These are phyloP conservation scores for Hylodesmum podocarpum DNA, from an alignment of 306 rosid species.

Conservation along the genomic window DNA sequence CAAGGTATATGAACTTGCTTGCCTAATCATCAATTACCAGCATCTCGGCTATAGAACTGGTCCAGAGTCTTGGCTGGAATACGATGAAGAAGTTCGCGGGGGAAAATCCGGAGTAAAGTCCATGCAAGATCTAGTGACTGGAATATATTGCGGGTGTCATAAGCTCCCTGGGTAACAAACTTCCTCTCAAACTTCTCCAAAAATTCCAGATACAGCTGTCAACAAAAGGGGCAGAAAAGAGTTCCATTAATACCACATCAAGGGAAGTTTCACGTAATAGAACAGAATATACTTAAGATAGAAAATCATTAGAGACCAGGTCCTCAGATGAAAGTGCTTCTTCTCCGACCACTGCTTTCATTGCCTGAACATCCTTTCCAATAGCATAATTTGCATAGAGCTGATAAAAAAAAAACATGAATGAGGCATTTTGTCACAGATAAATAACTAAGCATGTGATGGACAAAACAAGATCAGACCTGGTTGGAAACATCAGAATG, in stretches of 20 bases:
- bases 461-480: conserved; percentile 50
- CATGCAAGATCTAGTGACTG: conserved; percentile 99
- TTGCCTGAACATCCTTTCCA: conserved; percentile 99
- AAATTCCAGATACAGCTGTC: conserved; percentile 94
- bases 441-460: not conserved
- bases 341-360: conserved; percentile 99
- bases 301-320: conserved; percentile 56
- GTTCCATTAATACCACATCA: conserved; percentile 20
- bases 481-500: conserved; percentile 99
- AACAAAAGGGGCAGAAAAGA: not conserved
- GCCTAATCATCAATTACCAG: conserved; percentile 59
- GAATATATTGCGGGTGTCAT: conserved; percentile 96
- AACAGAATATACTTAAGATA: not conserved
- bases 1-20: conserved; percentile 23
- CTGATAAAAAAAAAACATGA: conserved; percentile 41
- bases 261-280: not conserved
- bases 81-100: conserved; percentile 99
- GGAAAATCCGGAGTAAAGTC: conserved; percentile 97
- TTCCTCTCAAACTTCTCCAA: conserved; percentile 99
- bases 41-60: conserved; percentile 84
- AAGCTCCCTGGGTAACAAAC: conserved; percentile 96
- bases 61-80: conserved; percentile 98
- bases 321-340: conserved; percentile 99
- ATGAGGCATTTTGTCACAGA: conserved; percentile 15
- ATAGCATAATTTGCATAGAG: conserved; percentile 99